Conservation (phyloP, 2,329 filamentous ascomycete species). For the Epichloe brachyelytri region DNA sequence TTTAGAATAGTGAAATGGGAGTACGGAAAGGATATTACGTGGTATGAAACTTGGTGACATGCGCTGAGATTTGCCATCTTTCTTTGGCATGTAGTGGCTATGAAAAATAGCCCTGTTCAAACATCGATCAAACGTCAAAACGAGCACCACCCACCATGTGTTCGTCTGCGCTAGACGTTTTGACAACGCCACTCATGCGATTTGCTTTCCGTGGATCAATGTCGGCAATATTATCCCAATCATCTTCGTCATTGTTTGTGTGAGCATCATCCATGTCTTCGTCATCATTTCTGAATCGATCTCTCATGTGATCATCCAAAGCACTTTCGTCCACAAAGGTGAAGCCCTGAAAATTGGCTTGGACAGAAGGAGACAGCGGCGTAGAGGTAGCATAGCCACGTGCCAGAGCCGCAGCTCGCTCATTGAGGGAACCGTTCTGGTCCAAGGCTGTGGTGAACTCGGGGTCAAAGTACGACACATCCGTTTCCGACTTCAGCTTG, state of each 20-base stretch:
- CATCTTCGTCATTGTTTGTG: slow-evolving; percentile 31
- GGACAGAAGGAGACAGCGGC: slow-evolving; percentile 84
- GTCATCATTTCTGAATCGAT: slow-evolving; percentile 32
- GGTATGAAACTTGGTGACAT: neutral
- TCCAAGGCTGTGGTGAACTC: slow-evolving; percentile 95
- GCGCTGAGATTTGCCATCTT: neutral
- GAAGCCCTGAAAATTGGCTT: slow-evolving; percentile 97
- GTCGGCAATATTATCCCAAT: slow-evolving; percentile 48
- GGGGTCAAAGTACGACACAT: slow-evolving; percentile 96
- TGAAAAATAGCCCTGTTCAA: slow-evolving; percentile 23
- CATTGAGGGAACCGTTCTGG: slow-evolving; percentile 77
- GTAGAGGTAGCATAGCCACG: slow-evolving; percentile 81
- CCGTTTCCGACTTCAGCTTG: slow-evolving; percentile 87
- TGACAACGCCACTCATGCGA: slow-evolving; percentile 52
- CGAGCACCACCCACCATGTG: slow-evolving; percentile 49
- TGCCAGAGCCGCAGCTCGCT: slow-evolving; percentile 75
- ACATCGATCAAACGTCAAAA: slow-evolving; percentile 37
- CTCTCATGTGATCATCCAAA: slow-evolving; percentile 71
- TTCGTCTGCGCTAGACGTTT: slow-evolving; percentile 44
- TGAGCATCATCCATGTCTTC: slow-evolving; percentile 49
- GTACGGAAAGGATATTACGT: neutral
- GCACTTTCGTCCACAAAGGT: slow-evolving; percentile 98
- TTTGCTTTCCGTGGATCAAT: slow-evolving; percentile 38
- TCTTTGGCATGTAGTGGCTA: neutral
- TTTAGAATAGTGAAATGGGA: neutral